A percentile compares a stretch with the other conserved stretches of the same genome.
Evolutionary conservation across 768 basidiomycete genomes (phyloP).

Genomic region (Myochromella boudieri): DNA sequence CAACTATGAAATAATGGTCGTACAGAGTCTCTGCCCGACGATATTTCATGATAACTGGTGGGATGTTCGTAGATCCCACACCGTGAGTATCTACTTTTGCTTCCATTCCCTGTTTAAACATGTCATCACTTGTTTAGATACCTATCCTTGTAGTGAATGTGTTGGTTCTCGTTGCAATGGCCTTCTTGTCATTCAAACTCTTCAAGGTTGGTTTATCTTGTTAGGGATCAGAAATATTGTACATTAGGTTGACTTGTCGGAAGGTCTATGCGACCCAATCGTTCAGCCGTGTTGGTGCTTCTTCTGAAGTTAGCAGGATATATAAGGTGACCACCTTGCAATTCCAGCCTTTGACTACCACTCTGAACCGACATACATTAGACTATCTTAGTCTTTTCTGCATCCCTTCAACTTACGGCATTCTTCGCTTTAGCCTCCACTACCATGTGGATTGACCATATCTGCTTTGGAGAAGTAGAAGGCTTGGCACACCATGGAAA

Average conservation of each 20-base stretch:
- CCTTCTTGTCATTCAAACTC: conserved; percentile 40
- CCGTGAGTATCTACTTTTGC: conserved; percentile 31
- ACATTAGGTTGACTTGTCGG: background rate
- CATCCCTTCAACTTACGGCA: conserved; percentile 43
- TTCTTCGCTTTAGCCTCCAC: conserved; percentile 51
- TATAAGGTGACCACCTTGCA: conserved; percentile 39
- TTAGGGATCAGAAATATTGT: background rate
- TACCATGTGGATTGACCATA: conserved; percentile 50
- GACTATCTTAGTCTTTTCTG: conserved; percentile 50
- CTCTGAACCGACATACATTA: conserved; percentile 16
- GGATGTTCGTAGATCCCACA: conserved; percentile 30
- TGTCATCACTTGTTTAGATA: conserved; percentile 26
- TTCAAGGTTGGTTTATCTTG: conserved; percentile 32
- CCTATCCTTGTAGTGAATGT: conserved; percentile 39
- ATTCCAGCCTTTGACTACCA: background rate
- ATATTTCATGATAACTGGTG: conserved; percentile 46
- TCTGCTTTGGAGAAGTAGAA: conserved; percentile 35
- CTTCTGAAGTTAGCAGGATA: conserved; percentile 39
- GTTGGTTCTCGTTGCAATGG: conserved; percentile 33
- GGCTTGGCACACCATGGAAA: conserved; percentile 30
- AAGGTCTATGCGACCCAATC: conserved; percentile 46
- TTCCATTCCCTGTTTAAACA: background rate
- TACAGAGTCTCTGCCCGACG: conserved; percentile 35
- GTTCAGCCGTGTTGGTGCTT: conserved; percentile 50
- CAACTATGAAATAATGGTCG: conserved; percentile 34